Base-by-base conservation (phyloP, 495 filamentous ascomycete genomes). In the Hypoxylon subgilvum region DNA sequence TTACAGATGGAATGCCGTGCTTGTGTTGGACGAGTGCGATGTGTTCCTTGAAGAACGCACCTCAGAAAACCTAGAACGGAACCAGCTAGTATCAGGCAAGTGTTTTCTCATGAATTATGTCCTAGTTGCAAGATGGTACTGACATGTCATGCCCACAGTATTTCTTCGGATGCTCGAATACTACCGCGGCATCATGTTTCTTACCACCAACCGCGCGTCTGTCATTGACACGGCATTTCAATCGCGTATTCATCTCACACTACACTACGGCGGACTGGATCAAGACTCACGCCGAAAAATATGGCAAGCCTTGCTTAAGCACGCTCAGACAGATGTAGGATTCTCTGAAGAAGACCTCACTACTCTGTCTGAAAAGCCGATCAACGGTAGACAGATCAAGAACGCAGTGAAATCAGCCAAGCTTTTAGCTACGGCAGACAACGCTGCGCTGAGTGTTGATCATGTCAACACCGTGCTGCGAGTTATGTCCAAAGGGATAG, bases 21-120 rank as follows among this genome's bases (percentile, higher is more conserved):
- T 84, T 4, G 74, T 86, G 0, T 70, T 89, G 1, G 86, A 89
- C 54, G 85, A 89, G 69, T 83, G 82, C 35, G 86, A 89, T 55
- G 81, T 87, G 5, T 86, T 86, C 69, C 74, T 88, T 14, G 81
- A 84, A 61, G 75, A 39, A 63, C 82, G 69, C 59, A 83, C 70
- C 61, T 75, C 70, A 14, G 59, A 70, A 40, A 78, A 81, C 38
- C 71, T 85, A 6, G 71, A 75, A 45, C 74, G 80, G 16, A 85
- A 84, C 65, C n/a, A n/a, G n/a, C n/a, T n/a, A 73, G 73, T 51
- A 73, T 85, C 6, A 81, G 84, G 0, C n/a, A n/a, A n/a, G n/a
- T n/a, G n/a, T n/a, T n/a, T n/a, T n/a, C n/a, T n/a, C n/a, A n/a
- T n/a, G n/a, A n/a, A n/a, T n/a, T n/a, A n/a, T n/a, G n/a, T n/a